Conservation (phyloP, 169 alveolate species). For the Plasmodium cynomolgi region DNA sequence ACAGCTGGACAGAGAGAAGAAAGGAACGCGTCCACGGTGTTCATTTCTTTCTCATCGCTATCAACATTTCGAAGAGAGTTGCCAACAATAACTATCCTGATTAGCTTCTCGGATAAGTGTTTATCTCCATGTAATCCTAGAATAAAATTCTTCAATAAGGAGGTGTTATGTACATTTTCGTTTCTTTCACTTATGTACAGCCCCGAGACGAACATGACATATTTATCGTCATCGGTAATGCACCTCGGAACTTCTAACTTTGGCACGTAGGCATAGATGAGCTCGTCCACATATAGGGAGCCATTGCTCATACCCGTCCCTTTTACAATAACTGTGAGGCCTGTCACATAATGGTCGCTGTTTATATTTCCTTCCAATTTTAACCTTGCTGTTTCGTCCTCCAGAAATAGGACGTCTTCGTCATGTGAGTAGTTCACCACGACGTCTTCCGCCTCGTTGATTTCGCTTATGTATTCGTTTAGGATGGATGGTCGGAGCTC, state of each 20-base stretch:
- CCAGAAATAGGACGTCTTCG: constrained; percentile 54
- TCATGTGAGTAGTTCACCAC: constrained; percentile 42
- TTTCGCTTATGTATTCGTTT: constrained; percentile 75
- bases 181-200: constrained; percentile 30
- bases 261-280: constrained; percentile 64
- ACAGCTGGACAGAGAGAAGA: constrained; percentile 55
- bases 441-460: not conserved
- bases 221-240: constrained; percentile 55
- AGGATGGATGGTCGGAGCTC: constrained; percentile 79
- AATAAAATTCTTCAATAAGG: constrained; percentile 62
- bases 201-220: constrained; percentile 72
- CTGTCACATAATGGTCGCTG: constrained; percentile 58
- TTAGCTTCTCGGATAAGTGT: constrained; percentile 29
- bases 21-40: constrained; percentile 14
- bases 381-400: constrained; percentile 73
- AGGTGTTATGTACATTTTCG: constrained; percentile 19
- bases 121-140: constrained; percentile 67
- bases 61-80: constrained; percentile 52
- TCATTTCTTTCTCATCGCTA: constrained; percentile 43
- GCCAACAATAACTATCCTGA: constrained; percentile 76
- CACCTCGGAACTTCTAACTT: constrained; percentile 31
- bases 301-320: constrained; percentile 74
- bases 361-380: constrained; percentile 74
- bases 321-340: constrained; percentile 35
- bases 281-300: constrained; percentile 59